Evolutionary conservation across 1,284 basidiomycete species (phyloP).

Genomic region (Microbotryum scabiosae): DNA sequence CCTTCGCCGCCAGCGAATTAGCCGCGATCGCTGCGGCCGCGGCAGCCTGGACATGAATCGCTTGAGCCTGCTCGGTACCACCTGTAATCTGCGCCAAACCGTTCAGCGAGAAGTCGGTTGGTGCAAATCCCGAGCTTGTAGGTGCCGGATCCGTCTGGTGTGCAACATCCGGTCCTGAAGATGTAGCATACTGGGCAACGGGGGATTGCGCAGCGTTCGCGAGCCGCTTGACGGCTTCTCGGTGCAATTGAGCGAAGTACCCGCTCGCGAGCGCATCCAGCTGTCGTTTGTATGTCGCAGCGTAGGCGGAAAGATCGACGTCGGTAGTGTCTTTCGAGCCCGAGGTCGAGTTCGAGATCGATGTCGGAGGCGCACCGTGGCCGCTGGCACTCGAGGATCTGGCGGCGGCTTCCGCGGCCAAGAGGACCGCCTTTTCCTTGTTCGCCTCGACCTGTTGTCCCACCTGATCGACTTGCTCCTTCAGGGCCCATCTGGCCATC

Average conservation of each 20-base stretch:
- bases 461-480: slow-evolving; percentile 25
- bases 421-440: slow-evolving; percentile 20
- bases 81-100: no score
- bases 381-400: not conserved
- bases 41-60: slow-evolving; percentile 28
- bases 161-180: no score
- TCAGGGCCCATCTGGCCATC: slow-evolving; percentile 24
- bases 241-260: slow-evolving; percentile 30
- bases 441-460: slow-evolving; percentile 20
- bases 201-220: not conserved
- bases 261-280: slow-evolving; percentile 29
- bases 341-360: not conserved
- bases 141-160: no score
- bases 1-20: slow-evolving; percentile 26
- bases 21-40: slow-evolving; percentile 31
- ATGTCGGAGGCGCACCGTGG: not conserved
- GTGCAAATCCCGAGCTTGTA: no score
- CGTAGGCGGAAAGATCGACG: slow-evolving; percentile 24
- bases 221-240: slow-evolving; percentile 26
- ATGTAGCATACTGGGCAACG: no score
- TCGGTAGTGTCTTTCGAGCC: not conserved
- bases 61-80: slow-evolving; percentile 9
- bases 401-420: slow-evolving; percentile 23
- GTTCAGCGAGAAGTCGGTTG: slow-evolving; percentile 1
- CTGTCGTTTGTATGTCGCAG: slow-evolving; percentile 25